Base-by-base conservation (phyloP, 2,329 filamentous ascomycete genomes). In the Diplocarpon rosae region DNA sequence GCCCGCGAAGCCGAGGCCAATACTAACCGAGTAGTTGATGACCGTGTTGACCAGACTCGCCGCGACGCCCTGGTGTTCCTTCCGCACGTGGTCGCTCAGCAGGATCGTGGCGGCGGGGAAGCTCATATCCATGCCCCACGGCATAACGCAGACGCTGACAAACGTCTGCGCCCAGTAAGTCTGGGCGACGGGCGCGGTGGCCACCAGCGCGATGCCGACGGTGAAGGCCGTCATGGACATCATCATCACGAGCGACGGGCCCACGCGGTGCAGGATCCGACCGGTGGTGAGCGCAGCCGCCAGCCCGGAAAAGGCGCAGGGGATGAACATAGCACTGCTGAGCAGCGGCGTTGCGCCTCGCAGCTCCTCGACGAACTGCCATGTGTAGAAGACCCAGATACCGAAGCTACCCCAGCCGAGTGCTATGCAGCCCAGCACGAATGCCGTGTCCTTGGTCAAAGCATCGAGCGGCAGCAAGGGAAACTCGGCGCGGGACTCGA, bases 131-230 rank as follows among this genome's bases (percentile, higher is more conserved):
- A 70, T 70, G 31, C 68, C 70, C 56, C 66, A 58, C 2, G 66
- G 63, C 61, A 75, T 76, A 37, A 83, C 55, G 2, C 82, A 17
- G 4, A 75, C 65, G 2, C 68, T 68, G 9, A 79, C 67, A 55
- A 85, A 84, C 0, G 71, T 67, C 49, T 80, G 73, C 14, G 65
- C 66, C 80, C 80, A 85, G 62, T 83, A 85, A 0, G 64, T 70
- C 29, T 59, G 56, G 2, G 45, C 15, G 4, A 56, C 42, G 1
- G 57, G 57, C 7, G 38, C 38, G 0, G 54, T 56, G 8, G 52
- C 52, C 4, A 57, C 37, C 13, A 59, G 42, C 3, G 57, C 49
- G 11, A 56, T 62, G 5, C 69, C 69, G 7, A 63, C 46, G 8
- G 63, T 61, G 54, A 71, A 72, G 0, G 64, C 63, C 16, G 46